Conservation (phyloP, 495 filamentous ascomycete species). For the Penicillium arizonense region DNA sequence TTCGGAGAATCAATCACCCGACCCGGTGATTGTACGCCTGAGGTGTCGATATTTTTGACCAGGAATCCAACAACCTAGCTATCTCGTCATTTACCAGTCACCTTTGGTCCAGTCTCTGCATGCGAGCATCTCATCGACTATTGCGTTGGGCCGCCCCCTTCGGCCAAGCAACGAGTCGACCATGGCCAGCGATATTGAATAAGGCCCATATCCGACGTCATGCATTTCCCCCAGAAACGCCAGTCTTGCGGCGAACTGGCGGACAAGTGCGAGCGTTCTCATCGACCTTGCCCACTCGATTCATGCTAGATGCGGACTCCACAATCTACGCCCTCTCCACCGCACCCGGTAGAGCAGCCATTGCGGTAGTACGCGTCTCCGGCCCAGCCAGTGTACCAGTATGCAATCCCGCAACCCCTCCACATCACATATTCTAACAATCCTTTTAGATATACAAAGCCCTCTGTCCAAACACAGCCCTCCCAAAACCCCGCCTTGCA, state of each 20-base stretch:
- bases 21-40: no score
- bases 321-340: constrained; percentile 96
- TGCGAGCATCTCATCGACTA: constrained; percentile 28
- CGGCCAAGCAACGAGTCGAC: constrained; percentile 23
- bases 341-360: constrained; percentile 79
- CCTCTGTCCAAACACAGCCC: constrained; percentile 64
- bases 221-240: constrained; percentile 7
- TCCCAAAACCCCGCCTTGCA: constrained; percentile 74
- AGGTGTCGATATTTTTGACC: neutral
- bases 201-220: constrained; percentile 9
- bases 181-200: constrained; percentile 4
- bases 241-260: neutral
- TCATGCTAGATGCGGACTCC: constrained; percentile 35
- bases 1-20: neutral
- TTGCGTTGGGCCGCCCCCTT: constrained; percentile 28
- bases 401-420: constrained; percentile 26
- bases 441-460: constrained; percentile 64
- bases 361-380: constrained; percentile 87
- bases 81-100: neutral
- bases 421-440: constrained; percentile 3
- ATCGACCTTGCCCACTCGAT: constrained; percentile 6
- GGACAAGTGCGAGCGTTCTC: constrained; percentile 25
- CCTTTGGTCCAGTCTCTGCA: constrained; percentile 16
- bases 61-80: neutral
- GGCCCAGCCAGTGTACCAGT: constrained; percentile 73